A percentile compares a stretch with the other conserved stretches of the same genome.
phyloP scores from a whole-genome alignment of 306 rosid genomes.

The Sicyos baderoa region DNA sequence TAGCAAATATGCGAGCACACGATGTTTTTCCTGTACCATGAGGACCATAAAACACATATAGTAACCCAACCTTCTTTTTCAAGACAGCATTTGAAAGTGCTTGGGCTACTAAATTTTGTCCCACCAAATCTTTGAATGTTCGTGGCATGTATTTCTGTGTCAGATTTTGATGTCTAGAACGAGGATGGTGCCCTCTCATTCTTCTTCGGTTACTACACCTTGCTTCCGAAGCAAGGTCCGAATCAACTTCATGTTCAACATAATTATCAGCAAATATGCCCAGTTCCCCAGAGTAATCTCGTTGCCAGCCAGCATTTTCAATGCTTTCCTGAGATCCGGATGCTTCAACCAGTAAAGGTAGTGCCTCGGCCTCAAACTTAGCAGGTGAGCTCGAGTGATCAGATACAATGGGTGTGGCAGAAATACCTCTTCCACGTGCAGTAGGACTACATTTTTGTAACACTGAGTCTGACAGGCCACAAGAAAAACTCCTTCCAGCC shows the following conservation, averaged over 20 bases:
- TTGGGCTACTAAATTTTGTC: constrained; percentile 87
- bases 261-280: constrained; percentile 74
- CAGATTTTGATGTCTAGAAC: constrained; percentile 67
- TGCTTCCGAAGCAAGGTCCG: constrained; percentile 90
- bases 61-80: constrained; percentile 66
- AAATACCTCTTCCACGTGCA: constrained; percentile 51
- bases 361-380: constrained; percentile 65
- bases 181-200: constrained; percentile 15
- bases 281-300: constrained; percentile 80
- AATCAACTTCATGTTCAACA: constrained; percentile 68
- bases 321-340: constrained; percentile 82
- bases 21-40: constrained; percentile 97
- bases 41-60: constrained; percentile 92
- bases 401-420: constrained; percentile 58
- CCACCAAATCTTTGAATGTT: constrained; percentile 81
- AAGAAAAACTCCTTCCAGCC: constrained; percentile 91
- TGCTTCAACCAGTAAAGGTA: constrained; percentile 75
- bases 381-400: constrained; percentile 60
- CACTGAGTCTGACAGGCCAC: constrained; percentile 85
- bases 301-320: constrained; percentile 70
- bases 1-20: constrained; percentile 80
- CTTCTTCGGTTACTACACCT: constrained; percentile 61
- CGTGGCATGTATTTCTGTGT: constrained; percentile 83
- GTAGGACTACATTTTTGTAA: constrained; percentile 46
- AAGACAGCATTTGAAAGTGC: constrained; percentile 87